phyloP scores from a whole-genome alignment of 805 yeast species.

The Helenozyma baotianmanensis region DNA sequence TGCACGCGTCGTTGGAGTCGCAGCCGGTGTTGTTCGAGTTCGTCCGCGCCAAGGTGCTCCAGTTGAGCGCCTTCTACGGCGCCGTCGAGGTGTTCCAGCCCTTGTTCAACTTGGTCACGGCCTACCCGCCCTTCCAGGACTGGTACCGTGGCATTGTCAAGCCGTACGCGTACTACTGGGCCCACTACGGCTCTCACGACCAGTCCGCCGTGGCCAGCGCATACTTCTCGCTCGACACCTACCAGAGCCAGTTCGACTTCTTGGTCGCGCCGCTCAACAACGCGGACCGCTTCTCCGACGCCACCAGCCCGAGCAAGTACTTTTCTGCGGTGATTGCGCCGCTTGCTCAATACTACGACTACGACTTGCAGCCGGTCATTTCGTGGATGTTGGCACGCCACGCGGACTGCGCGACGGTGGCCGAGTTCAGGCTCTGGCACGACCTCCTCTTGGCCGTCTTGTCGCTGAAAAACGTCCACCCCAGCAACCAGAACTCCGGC shows the following conservation, averaged over 20 bases:
- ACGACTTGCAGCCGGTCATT: slow-evolving; percentile 22
- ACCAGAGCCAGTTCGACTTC: slow-evolving; percentile 17
- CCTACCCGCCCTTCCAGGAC: slow-evolving; percentile 14
- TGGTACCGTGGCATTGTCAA: slow-evolving; percentile 27
- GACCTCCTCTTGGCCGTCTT: slow-evolving; percentile 6
- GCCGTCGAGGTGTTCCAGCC: slow-evolving; percentile 16
- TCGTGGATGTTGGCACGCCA: slow-evolving; percentile 19
- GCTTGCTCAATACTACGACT: slow-evolving; percentile 13
- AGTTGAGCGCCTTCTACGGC: slow-evolving; percentile 9
- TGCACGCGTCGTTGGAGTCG: not conserved
- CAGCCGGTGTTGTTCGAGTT: slow-evolving; percentile 7
- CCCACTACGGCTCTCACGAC: slow-evolving; percentile 18
- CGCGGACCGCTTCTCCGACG: slow-evolving; percentile 7
- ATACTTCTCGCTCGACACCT: slow-evolving; percentile 10
- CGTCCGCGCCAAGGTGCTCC: slow-evolving; percentile 12
- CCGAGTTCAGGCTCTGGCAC: slow-evolving; percentile 12
- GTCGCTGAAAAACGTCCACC: no score
- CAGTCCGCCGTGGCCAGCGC: slow-evolving; percentile 3
- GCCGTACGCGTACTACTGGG: slow-evolving; percentile 29
- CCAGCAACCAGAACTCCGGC: no score
- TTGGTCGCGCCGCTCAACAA: slow-evolving; percentile 21
- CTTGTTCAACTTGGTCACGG: slow-evolving; percentile 10
- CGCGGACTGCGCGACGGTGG: not conserved
- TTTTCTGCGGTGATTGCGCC: slow-evolving; percentile 28
- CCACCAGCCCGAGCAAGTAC: slow-evolving; percentile 19